phyloP scores from a whole-genome alignment of 441 rosid species.

The Croton laevigatus region DNA sequence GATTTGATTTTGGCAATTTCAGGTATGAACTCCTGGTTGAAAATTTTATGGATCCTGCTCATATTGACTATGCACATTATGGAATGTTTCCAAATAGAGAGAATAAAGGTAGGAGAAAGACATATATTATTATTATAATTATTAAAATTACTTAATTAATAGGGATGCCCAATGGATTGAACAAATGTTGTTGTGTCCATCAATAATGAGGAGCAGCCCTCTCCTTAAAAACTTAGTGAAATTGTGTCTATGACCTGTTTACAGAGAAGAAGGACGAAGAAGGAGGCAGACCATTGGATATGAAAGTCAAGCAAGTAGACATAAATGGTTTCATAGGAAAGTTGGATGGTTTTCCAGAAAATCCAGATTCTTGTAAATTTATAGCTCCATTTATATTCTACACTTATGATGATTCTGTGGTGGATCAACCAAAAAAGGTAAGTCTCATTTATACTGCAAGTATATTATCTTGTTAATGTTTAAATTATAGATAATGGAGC shows the following conservation, averaged over 20 bases:
- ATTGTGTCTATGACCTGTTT: slow-evolving; percentile 3
- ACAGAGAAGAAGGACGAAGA: slow-evolving; percentile 75
- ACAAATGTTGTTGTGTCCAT: too few relatives aligned
- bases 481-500: too few relatives aligned
- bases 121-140: not conserved
- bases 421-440: slow-evolving; percentile 20
- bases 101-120: slow-evolving; percentile 34
- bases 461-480: too few relatives aligned
- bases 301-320: slow-evolving; percentile 47
- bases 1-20: slow-evolving; percentile 18
- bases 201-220: slow-evolving; percentile 36
- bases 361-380: slow-evolving; percentile 56
- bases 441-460: too few relatives aligned
- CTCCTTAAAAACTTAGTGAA: too few relatives aligned
- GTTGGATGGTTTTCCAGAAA: slow-evolving; percentile 35
- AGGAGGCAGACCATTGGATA: slow-evolving; percentile 77
- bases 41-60: slow-evolving; percentile 96
- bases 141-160: not conserved
- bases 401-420: slow-evolving; percentile 41
- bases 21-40: slow-evolving; percentile 86
- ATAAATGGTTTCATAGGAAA: slow-evolving; percentile 3
- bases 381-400: slow-evolving; percentile 71
- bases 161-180: too few relatives aligned
- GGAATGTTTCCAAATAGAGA: slow-evolving; percentile 50
- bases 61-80: slow-evolving; percentile 91